Conservation (phyloP, 768 basidiomycete species). For the Lactifluus rugatus region DNA sequence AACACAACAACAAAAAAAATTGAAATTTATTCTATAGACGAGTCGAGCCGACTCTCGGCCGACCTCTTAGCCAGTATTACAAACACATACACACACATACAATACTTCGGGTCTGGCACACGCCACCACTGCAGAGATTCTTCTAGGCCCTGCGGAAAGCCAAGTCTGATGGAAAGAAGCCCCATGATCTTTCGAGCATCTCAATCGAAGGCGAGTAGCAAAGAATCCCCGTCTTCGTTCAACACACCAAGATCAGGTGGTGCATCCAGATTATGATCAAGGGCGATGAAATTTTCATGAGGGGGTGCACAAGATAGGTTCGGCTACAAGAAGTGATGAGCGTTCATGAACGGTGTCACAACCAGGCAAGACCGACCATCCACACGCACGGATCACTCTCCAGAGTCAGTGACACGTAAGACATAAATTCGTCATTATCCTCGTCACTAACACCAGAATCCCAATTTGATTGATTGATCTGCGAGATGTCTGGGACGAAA, state of each 20-base stretch:
- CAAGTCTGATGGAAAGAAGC: not conserved
- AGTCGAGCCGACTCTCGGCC: too few species aligned
- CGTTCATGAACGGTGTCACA: not conserved
- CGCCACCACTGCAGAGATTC: too few species aligned
- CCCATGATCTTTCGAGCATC: not conserved
- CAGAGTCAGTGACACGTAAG: not conserved
- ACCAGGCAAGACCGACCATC: not conserved
- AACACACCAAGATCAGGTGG: not conserved
- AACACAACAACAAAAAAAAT: not conserved
- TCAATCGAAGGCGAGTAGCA: conserved; percentile 8
- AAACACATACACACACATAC: not conserved
- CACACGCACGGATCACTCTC: not conserved
- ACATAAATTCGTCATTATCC: not conserved
- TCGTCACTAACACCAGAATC: not conserved
- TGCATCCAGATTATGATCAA: not conserved
- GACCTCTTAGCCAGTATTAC: not conserved
- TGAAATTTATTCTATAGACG: not conserved
- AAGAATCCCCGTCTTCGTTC: conserved; percentile 2
- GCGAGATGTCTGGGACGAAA: not conserved
- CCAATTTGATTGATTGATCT: not conserved
- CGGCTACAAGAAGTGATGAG: not conserved
- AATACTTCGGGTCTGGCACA: conserved; percentile 3
- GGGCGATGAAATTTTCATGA: conserved; percentile 2
- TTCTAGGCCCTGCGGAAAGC: too few species aligned
- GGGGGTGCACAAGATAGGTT: not conserved